Percentiles rank a stretch among this genome's conserved stretches.
phyloP scores from a whole-genome alignment of 805 yeast genomes.

The Jamesozyma piceae region DNA sequence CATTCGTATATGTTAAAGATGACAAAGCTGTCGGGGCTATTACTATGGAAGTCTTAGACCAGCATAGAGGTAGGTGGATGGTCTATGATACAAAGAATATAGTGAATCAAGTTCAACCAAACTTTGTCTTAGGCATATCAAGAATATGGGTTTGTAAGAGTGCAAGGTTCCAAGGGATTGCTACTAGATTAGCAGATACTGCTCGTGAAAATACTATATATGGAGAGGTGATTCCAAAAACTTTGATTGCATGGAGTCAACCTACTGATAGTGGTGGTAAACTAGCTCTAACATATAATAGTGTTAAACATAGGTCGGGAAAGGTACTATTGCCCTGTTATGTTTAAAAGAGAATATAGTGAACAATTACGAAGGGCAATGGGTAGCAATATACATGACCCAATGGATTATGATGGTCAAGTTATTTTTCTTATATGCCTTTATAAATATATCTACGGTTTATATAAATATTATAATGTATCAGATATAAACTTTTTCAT shows the following conservation, averaged over 20 bases:
- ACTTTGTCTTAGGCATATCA: slow-evolving; percentile 38
- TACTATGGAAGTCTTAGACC: slow-evolving; percentile 37
- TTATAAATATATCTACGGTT: too few relatives aligned
- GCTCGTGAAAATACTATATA: slow-evolving; percentile 39
- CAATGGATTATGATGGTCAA: too few relatives aligned
- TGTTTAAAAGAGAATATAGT: slow-evolving; percentile 9
- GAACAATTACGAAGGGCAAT: too few relatives aligned
- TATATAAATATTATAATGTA: too few relatives aligned
- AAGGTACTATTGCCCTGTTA: slow-evolving; percentile 27
- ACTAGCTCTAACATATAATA: slow-evolving; percentile 48
- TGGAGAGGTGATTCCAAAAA: slow-evolving; percentile 37
- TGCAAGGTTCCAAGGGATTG: slow-evolving; percentile 45
- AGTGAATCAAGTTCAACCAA: slow-evolving; percentile 39
- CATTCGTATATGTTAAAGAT: slow-evolving; percentile 41
- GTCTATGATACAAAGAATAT: slow-evolving; percentile 39
- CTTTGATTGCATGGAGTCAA: slow-evolving; percentile 59
- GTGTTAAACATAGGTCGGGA: slow-evolving; percentile 38
- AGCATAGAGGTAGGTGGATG: slow-evolving; percentile 50
- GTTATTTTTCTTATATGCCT: too few relatives aligned
- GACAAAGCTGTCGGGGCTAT: slow-evolving; percentile 47
- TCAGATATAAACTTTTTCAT: not conserved
- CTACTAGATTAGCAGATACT: slow-evolving; percentile 35
- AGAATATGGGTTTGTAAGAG: slow-evolving; percentile 39
- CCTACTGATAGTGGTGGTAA: slow-evolving; percentile 59
- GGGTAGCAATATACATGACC: too few relatives aligned